These are phyloP conservation scores for Phialophora expanda DNA, from an alignment of 2,329 filamentous ascomycete species.

Conservation along the genomic window DNA sequence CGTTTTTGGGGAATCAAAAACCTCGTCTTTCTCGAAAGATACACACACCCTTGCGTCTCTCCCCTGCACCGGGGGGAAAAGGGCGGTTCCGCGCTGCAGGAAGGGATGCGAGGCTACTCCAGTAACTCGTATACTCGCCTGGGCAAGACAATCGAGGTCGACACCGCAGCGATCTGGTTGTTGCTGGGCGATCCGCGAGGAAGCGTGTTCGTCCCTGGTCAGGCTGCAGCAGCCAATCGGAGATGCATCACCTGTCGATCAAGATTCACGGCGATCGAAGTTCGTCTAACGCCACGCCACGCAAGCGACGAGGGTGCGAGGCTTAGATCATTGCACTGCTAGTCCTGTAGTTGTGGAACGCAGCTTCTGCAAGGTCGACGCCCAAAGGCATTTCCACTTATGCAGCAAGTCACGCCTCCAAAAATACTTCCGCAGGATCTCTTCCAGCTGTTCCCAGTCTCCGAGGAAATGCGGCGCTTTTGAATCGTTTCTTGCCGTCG, in stretches of 20 bases:
- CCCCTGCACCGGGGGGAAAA: background rate
- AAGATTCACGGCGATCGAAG: background rate
- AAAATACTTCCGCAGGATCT: slow-evolving; percentile 2
- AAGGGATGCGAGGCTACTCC: background rate
- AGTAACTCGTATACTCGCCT: no score
- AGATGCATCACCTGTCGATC: background rate
- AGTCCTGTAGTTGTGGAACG: background rate
- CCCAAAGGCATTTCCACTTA: slow-evolving; percentile 9
- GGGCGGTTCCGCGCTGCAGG: background rate
- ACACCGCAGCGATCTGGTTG: background rate
- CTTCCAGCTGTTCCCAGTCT: background rate
- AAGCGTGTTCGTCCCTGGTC: background rate
- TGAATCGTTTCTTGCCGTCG: background rate
- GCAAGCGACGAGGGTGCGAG: no score
- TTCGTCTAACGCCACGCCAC: background rate
- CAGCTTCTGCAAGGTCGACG: background rate
- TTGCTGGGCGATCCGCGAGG: background rate
- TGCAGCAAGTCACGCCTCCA: slow-evolving; percentile 7
- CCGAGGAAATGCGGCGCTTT: background rate
- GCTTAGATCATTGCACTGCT: background rate
- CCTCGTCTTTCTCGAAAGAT: background rate
- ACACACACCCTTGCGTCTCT: background rate
- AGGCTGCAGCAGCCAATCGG: background rate
- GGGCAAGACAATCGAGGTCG: background rate
- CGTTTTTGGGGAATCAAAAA: background rate